A percentile compares a stretch with the other conserved stretches of the same genome.
Evolutionary conservation across 345 rosid genomes (phyloP).

Genomic region (Limnanthes douglasii): DNA sequence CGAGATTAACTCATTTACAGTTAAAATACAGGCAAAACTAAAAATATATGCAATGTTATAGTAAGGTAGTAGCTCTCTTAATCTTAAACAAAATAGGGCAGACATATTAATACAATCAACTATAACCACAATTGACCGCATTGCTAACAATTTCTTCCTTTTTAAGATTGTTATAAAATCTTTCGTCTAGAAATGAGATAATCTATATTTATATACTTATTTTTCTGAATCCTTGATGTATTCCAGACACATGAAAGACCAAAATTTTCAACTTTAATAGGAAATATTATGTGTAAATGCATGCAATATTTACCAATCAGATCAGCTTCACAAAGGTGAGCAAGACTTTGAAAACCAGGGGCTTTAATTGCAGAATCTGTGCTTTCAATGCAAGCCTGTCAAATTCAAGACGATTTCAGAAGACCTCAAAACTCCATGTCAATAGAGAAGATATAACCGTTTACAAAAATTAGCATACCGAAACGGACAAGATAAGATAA

Average conservation of each 20-base stretch:
- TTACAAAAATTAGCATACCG: conserved; percentile 35
- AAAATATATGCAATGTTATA: too few species aligned
- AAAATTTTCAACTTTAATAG: too few species aligned
- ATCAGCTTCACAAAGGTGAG: conserved; percentile 94
- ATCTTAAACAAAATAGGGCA: conserved; percentile 6
- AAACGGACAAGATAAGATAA: conserved; percentile 84
- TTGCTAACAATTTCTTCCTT: too few species aligned
- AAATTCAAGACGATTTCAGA: conserved; percentile 5
- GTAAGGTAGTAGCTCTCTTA: too few species aligned
- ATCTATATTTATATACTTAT: too few species aligned
- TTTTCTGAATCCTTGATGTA: too few species aligned
- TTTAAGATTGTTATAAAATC: too few species aligned
- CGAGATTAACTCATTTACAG: too few species aligned
- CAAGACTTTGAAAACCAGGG: conserved; percentile 88
- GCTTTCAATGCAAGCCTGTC: conserved; percentile 83
- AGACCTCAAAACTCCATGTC: conserved; percentile 10
- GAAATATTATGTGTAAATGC: conserved; percentile 1
- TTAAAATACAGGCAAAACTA: too few species aligned
- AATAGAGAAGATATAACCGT: neutral
- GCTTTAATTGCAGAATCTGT: conserved; percentile 54
- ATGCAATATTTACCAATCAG: conserved; percentile 43
- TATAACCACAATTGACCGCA: conserved; percentile 9
- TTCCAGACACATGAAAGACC: too few species aligned
- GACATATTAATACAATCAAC: conserved; percentile 1
- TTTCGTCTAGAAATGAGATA: too few species aligned